These are phyloP conservation scores for Theileria parva DNA, from an alignment of 169 alveolate genomes.

Conservation along the genomic window DNA sequence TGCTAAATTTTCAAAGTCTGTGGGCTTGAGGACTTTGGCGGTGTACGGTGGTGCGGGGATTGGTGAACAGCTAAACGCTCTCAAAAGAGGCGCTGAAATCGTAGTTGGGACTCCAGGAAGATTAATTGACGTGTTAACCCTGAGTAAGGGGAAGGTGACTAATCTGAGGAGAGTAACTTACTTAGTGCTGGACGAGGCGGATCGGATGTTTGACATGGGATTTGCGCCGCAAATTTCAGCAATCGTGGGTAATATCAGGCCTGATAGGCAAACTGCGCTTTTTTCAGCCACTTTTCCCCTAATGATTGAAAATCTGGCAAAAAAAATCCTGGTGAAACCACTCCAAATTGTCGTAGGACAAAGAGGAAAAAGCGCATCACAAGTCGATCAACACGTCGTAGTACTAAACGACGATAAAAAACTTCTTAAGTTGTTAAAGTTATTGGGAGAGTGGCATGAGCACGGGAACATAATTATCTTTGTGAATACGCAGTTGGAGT, in stretches of 20 bases:
- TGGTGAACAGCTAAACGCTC: slow-evolving; percentile 85
- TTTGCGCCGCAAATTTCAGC: slow-evolving; percentile 96
- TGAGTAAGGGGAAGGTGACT: slow-evolving; percentile 89
- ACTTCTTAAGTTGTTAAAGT: slow-evolving; percentile 87
- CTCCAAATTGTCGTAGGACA: slow-evolving; percentile 92
- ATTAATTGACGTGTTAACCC: slow-evolving; percentile 90
- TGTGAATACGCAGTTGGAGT: slow-evolving; percentile 94
- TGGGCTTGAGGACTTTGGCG: slow-evolving; percentile 78
- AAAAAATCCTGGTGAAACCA: slow-evolving; percentile 92
- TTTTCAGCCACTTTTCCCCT: slow-evolving; percentile 99
- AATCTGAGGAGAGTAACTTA: slow-evolving; percentile 91
- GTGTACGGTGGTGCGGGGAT: slow-evolving; percentile 95
- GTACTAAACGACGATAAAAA: slow-evolving; percentile 84
- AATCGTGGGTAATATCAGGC: slow-evolving; percentile 87
- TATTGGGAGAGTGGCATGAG: slow-evolving; percentile 95
- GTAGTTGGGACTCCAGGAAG: slow-evolving; percentile 98
- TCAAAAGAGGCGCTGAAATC: slow-evolving; percentile 94
- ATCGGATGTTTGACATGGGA: slow-evolving; percentile 96
- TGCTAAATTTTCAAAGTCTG: slow-evolving; percentile 74
- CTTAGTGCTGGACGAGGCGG: slow-evolving; percentile 98
- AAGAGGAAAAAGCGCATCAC: slow-evolving; percentile 88
- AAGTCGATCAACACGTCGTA: slow-evolving; percentile 93
- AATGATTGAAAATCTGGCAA: slow-evolving; percentile 92
- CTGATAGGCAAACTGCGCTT: slow-evolving; percentile 94
- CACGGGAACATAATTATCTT: slow-evolving; percentile 94